Conservation (phyloP, 2,329 filamentous ascomycete genomes). For the Sporothrix pseudoabietina region DNA sequence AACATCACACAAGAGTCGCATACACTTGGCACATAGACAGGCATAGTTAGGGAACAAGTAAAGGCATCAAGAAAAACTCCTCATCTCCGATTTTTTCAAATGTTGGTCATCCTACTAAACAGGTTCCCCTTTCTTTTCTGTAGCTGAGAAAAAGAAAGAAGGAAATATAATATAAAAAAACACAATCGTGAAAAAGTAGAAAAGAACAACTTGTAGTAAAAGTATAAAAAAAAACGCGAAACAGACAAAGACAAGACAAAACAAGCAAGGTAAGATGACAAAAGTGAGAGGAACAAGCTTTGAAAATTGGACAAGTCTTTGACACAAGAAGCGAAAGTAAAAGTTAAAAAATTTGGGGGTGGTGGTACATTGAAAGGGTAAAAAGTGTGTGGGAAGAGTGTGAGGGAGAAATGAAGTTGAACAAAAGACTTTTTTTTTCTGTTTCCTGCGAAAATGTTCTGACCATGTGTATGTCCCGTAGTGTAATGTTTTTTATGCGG, state of each 20-base stretch:
- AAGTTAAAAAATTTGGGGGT: not conserved
- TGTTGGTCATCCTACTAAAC: constrained; percentile 20
- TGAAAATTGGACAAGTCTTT: constrained; percentile 24
- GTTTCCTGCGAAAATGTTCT: constrained; percentile 28
- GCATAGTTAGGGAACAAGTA: not conserved
- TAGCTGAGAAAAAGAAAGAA: not conserved
- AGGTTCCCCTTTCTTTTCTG: not conserved
- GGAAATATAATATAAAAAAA: constrained; percentile 1
- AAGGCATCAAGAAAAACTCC: constrained; percentile 17
- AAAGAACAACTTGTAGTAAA: not conserved
- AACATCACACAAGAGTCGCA: not conserved
- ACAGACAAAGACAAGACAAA: constrained; percentile 7
- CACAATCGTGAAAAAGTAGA: constrained; percentile 18
- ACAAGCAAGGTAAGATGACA: constrained; percentile 21
- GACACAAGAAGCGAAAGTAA: constrained; percentile 5
- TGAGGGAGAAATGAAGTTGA: constrained; percentile 12
- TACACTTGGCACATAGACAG: not conserved
- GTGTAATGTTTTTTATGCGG: constrained; percentile 18
- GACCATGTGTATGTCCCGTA: constrained; percentile 29
- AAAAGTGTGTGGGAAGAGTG: constrained; percentile 18
- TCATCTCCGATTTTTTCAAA: constrained; percentile 14
- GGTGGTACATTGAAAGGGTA: constrained; percentile 19
- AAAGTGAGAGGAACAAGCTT: constrained; percentile 21
- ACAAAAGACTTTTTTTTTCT: constrained; percentile 27
- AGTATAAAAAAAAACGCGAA: not conserved